A percentile compares a stretch with the other conserved stretches of the same genome.
These are phyloP conservation scores for Pseudogymnoascus sp. DNA, from an alignment of 2,329 filamentous ascomycete species.

Conservation along the genomic window DNA sequence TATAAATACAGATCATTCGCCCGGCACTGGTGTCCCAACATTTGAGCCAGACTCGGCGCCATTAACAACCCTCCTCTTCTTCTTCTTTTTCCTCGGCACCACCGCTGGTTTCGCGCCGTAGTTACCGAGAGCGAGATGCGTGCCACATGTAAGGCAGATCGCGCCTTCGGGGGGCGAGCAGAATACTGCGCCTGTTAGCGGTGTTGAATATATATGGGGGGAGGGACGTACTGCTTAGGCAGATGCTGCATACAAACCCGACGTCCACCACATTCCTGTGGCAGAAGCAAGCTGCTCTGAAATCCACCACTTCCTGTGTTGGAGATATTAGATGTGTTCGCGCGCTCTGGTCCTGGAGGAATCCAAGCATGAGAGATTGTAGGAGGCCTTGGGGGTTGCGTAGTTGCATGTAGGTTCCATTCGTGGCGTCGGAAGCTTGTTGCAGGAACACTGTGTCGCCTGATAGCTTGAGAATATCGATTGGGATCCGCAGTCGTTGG, in stretches of 20 bases:
- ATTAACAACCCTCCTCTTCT: constrained; percentile 59
- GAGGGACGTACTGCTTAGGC: constrained; percentile 62
- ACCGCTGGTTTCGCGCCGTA: constrained; percentile 74
- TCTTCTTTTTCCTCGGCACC: constrained; percentile 62
- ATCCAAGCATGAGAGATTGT: constrained; percentile 91
- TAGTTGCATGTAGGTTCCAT: constrained; percentile 59
- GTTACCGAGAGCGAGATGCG: constrained; percentile 63
- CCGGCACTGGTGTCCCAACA: constrained; percentile 49
- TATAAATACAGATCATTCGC: constrained; percentile 10
- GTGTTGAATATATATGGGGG: neutral
- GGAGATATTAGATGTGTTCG: constrained; percentile 64
- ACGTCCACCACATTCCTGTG: constrained; percentile 85
- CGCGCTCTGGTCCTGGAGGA: constrained; percentile 63
- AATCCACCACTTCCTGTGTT: constrained; percentile 81
- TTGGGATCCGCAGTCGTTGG: constrained; percentile 75
- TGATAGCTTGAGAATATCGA: constrained; percentile 82
- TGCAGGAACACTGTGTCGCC: constrained; percentile 88
- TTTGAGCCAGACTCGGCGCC: constrained; percentile 45
- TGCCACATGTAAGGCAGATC: constrained; percentile 77
- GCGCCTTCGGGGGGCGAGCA: constrained; percentile 57
- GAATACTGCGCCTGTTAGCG: constrained; percentile 46
- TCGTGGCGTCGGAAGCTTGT: constrained; percentile 71
- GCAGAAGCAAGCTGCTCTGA: constrained; percentile 96
- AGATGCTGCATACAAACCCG: constrained; percentile 93
- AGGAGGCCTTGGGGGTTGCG: constrained; percentile 62